Conservation (phyloP, 805 yeast species). For the Starmerella khaoyaiensis region DNA sequence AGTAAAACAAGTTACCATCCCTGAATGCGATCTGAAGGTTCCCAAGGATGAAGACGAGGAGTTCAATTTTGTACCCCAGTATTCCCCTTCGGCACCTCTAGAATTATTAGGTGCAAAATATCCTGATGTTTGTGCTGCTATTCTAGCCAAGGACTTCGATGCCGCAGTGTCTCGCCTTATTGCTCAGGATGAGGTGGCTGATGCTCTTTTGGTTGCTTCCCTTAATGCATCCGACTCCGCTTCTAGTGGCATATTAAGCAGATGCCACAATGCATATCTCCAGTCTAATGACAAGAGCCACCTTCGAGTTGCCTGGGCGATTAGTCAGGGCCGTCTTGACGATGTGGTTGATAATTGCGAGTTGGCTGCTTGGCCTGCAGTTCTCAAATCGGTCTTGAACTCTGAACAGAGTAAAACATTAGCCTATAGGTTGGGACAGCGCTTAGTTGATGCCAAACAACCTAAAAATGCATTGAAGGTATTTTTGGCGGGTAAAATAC, state of each 20-base stretch:
- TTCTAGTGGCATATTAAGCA: constrained; percentile 36
- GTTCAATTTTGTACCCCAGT: constrained; percentile 26
- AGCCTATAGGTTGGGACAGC: constrained; percentile 48
- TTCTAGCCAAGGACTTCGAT: constrained; percentile 50
- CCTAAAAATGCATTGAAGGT: constrained; percentile 67
- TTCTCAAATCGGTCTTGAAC: constrained; percentile 43
- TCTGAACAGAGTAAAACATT: background rate
- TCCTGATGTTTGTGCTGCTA: constrained; percentile 33
- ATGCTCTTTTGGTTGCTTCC: constrained; percentile 72
- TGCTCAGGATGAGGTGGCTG: constrained; percentile 48
- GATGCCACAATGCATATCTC: constrained; percentile 63
- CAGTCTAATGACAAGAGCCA: constrained; percentile 41
- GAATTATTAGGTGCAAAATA: constrained; percentile 21
- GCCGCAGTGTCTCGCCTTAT: constrained; percentile 59
- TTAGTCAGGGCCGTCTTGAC: constrained; percentile 38
- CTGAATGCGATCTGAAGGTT: constrained; percentile 13
- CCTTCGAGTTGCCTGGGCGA: constrained; percentile 61
- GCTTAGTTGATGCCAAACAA: constrained; percentile 40
- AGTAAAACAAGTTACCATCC: constrained; percentile 26
- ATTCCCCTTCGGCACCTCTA: constrained; percentile 27
- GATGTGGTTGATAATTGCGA: constrained; percentile 73
- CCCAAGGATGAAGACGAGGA: constrained; percentile 30
- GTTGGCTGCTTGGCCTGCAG: constrained; percentile 68
- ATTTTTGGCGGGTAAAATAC: constrained; percentile 67
- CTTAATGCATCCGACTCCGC: constrained; percentile 33